These are phyloP conservation scores for Buxus sempervirens DNA, from an alignment of 164 flowering plant species.

Conservation along the genomic window DNA sequence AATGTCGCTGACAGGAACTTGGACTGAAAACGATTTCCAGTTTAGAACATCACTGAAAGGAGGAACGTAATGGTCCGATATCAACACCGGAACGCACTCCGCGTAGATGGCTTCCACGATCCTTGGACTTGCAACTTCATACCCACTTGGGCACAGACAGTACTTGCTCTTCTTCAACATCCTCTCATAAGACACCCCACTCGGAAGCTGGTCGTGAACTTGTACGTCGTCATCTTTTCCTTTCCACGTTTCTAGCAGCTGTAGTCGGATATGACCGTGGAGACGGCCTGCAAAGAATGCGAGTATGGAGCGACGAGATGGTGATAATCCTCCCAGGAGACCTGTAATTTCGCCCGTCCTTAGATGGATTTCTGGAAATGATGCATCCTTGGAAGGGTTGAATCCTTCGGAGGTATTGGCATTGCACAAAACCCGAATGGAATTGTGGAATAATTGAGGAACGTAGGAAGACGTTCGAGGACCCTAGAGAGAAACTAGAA, in stretches of 20 bases:
- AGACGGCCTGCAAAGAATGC: constrained; percentile 59
- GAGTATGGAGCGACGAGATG: constrained; percentile 35
- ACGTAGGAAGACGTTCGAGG: constrained; percentile 36
- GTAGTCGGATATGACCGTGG: constrained; percentile 46
- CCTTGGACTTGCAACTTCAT: constrained; percentile 46
- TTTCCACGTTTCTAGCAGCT: constrained; percentile 49
- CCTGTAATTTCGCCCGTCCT: constrained; percentile 30
- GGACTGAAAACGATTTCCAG: constrained; percentile 34
- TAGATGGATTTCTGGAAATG: constrained; percentile 57
- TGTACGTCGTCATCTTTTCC: constrained; percentile 39
- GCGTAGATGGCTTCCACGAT: constrained; percentile 44
- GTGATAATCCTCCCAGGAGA: constrained; percentile 40
- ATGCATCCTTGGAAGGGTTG: constrained; percentile 51
- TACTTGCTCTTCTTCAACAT: constrained; percentile 46
- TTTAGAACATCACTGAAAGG: constrained; percentile 42
- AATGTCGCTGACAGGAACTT: constrained; percentile 29
- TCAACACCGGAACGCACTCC: constrained; percentile 42
- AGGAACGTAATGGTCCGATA: constrained; percentile 33
- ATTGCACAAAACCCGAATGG: constrained; percentile 61
- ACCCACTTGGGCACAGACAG: constrained; percentile 61
- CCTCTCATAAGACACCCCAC: constrained; percentile 25
- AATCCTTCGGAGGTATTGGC: constrained; percentile 62
- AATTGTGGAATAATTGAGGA: constrained; percentile 34
- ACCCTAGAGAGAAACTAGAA: too few relatives aligned
- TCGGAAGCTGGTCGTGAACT: constrained; percentile 40